These are phyloP conservation scores for Arabidopsis arenosa DNA, from an alignment of 345 rosid species.

Conservation along the genomic window DNA sequence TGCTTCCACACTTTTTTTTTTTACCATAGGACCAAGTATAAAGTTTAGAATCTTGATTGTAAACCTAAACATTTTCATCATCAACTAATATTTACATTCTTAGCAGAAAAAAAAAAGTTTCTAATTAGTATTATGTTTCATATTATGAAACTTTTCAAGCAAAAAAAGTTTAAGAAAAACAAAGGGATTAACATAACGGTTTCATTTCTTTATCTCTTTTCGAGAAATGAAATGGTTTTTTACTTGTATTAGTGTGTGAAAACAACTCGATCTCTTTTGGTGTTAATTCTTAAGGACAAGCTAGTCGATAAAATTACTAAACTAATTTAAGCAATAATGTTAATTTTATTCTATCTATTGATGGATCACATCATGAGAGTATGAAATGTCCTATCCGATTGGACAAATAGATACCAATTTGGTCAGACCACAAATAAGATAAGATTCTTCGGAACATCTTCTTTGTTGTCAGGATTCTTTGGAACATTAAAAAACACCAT, in stretches of 20 bases:
- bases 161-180: no score
- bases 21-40: no score
- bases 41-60: no score
- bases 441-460: slow-evolving; percentile 7
- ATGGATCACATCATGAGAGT: slow-evolving; percentile 26
- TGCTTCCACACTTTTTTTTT: no score
- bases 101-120: no score
- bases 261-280: background rate
- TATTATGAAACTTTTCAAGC: no score
- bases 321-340: background rate
- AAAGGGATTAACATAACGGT: no score
- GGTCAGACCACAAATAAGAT: slow-evolving; percentile 21
- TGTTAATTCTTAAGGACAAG: background rate
- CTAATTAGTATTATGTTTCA: background rate
- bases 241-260: background rate
- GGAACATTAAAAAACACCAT: background rate
- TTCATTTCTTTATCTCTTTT: no score
- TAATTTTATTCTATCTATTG: slow-evolving; percentile 13
- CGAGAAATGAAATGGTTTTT: background rate
- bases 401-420: slow-evolving; percentile 22
- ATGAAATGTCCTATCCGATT: slow-evolving; percentile 19
- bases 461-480: background rate
- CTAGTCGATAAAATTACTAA: background rate
- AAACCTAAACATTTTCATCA: no score
- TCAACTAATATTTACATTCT: no score